Evolutionary conservation across 2,329 filamentous ascomycete species (phyloP).

Genomic region (Geoglossum cookeanum): DNA sequence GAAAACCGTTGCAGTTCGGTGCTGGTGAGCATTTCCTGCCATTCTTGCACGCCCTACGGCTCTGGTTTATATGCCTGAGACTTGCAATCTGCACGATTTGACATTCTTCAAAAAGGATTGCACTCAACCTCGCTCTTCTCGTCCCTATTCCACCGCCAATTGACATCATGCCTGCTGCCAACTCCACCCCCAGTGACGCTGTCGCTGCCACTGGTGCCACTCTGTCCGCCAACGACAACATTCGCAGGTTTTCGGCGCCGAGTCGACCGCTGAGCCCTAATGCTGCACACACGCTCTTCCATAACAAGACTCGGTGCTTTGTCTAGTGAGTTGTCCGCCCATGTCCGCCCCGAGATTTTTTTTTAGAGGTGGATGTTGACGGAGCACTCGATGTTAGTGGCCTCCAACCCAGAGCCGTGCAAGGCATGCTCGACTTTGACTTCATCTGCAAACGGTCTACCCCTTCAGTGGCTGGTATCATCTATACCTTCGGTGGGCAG

Average conservation of each 20-base stretch:
- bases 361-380: background rate
- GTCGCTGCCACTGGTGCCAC: slow-evolving; percentile 9
- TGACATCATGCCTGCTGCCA: slow-evolving; percentile 1
- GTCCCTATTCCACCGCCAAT: background rate
- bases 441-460: slow-evolving; percentile 99
- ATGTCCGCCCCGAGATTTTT: background rate
- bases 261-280: slow-evolving; percentile 83
- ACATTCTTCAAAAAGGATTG: background rate
- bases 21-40: background rate
- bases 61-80: background rate
- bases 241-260: slow-evolving; percentile 83
- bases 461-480: slow-evolving; percentile 94
- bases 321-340: slow-evolving; percentile 49
- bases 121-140: background rate
- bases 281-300: slow-evolving; percentile 81
- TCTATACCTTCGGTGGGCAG: slow-evolving; percentile 98
- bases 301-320: slow-evolving; percentile 98
- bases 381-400: slow-evolving; percentile 33
- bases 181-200: slow-evolving; percentile 4
- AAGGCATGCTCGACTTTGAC: slow-evolving; percentile 79
- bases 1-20: background rate
- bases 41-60: background rate
- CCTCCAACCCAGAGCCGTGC: slow-evolving; percentile 65
- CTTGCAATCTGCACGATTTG: background rate
- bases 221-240: slow-evolving; percentile 88